These are phyloP conservation scores for Microdochium nivale DNA, from an alignment of 2,329 filamentous ascomycete genomes.

Conservation along the genomic window DNA sequence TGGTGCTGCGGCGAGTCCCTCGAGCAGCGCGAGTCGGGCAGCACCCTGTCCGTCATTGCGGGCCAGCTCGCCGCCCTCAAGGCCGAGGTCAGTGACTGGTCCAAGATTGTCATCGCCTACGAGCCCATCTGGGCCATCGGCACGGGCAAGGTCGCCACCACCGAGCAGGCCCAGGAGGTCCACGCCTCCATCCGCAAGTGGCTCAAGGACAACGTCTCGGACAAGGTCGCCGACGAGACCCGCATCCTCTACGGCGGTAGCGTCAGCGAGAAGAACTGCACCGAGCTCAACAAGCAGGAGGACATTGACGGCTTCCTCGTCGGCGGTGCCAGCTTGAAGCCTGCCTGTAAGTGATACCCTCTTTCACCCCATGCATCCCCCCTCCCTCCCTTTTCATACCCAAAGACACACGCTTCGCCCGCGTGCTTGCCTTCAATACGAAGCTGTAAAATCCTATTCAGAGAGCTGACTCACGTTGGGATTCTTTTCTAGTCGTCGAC, in stretches of 20 bases:
- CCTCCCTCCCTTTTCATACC: background rate
- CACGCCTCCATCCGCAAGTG: slow-evolving; percentile 87
- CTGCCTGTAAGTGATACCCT: slow-evolving; percentile 63
- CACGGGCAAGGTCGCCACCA: slow-evolving; percentile 87
- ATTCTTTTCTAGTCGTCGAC: slow-evolving; percentile 34
- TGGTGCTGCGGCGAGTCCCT: slow-evolving; percentile 96
- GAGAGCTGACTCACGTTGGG: too few relatives aligned
- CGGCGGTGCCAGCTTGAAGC: slow-evolving; percentile 93
- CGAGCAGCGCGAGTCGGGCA: slow-evolving; percentile 77
- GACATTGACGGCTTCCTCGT: slow-evolving; percentile 99
- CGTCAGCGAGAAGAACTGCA: slow-evolving; percentile 97
- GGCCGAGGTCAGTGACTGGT: slow-evolving; percentile 73
- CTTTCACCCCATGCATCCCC: too few relatives aligned
- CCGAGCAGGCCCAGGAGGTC: slow-evolving; percentile 86
- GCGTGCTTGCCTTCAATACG: too few relatives aligned
- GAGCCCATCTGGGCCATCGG: slow-evolving; percentile 97
- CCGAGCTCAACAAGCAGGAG: slow-evolving; percentile 78
- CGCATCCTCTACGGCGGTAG: slow-evolving; percentile 95
- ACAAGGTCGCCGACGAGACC: slow-evolving; percentile 72
- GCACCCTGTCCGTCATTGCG: slow-evolving; percentile 81
- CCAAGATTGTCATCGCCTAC: slow-evolving; percentile 92
- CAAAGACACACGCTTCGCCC: too few relatives aligned
- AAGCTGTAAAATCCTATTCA: too few relatives aligned
- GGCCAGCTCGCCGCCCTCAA: slow-evolving; percentile 78
- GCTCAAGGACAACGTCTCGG: slow-evolving; percentile 70